Evolutionary conservation across 495 filamentous ascomycete species (phyloP).

Genomic region (Aspergillus nanangensis): DNA sequence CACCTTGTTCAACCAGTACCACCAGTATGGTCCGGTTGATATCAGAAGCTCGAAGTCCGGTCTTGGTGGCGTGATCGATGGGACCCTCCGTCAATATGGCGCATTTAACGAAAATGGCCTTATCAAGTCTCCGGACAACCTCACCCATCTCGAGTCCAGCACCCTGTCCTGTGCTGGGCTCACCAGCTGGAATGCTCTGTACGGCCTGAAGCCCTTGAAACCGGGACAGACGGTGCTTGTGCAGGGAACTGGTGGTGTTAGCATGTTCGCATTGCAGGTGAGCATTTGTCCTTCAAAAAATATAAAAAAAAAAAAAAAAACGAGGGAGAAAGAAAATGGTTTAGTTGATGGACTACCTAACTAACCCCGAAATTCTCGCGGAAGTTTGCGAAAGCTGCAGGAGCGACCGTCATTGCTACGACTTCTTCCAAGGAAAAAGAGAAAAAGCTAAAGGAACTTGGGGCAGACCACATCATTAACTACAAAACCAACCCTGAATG

Average conservation of each 20-base stretch:
- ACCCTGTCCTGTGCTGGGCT: slow-evolving; percentile 70
- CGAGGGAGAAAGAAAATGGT: too few relatives aligned
- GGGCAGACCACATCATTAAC: slow-evolving; percentile 75
- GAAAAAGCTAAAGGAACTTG: slow-evolving; percentile 62
- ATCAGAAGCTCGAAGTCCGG: slow-evolving; percentile 42
- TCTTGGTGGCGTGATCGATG: slow-evolving; percentile 67
- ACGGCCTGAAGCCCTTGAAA: slow-evolving; percentile 61
- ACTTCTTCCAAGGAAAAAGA: slow-evolving; percentile 67
- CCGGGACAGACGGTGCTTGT: slow-evolving; percentile 70
- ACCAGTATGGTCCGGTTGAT: slow-evolving; percentile 58
- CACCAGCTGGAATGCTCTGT: slow-evolving; percentile 81
- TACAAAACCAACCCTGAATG: slow-evolving; percentile 67
- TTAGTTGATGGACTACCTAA: too few relatives aligned
- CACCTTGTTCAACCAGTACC: slow-evolving; percentile 77
- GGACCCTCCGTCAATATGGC: slow-evolving; percentile 67
- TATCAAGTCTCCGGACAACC: slow-evolving; percentile 58
- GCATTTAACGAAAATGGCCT: slow-evolving; percentile 66
- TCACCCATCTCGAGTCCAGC: slow-evolving; percentile 58
- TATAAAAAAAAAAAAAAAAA: not conserved
- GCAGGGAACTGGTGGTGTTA: slow-evolving; percentile 80
- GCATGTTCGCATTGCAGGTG: slow-evolving; percentile 70
- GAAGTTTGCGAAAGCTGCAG: slow-evolving; percentile 79
- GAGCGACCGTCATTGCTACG: slow-evolving; percentile 76
- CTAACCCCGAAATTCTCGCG: not conserved
- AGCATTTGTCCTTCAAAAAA: slow-evolving; percentile 6